Evolutionary conservation across 805 yeast species (phyloP).

Genomic region (Metschnikowia baotianmanensis): DNA sequence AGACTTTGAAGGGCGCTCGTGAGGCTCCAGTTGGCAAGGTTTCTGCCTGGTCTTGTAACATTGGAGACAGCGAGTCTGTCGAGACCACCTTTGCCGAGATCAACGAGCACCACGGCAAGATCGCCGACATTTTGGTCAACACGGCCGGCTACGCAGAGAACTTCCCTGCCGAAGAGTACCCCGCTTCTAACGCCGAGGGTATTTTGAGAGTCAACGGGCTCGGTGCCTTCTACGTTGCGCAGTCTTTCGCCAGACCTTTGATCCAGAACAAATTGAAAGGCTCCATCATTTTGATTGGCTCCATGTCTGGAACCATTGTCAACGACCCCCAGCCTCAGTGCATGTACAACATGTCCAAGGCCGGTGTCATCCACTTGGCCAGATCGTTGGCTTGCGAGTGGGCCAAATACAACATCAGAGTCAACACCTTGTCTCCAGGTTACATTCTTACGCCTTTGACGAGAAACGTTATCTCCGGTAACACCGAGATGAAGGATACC

Average conservation of each 20-base stretch:
- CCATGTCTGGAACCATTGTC: slow-evolving; percentile 76
- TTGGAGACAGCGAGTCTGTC: slow-evolving; percentile 61
- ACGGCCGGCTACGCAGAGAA: slow-evolving; percentile 87
- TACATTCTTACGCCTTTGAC: slow-evolving; percentile 80
- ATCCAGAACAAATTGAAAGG: slow-evolving; percentile 55
- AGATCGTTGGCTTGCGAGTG: slow-evolving; percentile 78
- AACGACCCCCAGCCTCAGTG: slow-evolving; percentile 79
- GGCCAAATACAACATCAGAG: slow-evolving; percentile 74
- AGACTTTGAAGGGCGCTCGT: slow-evolving; percentile 34
- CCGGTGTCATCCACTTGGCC: slow-evolving; percentile 80
- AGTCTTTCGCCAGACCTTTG: slow-evolving; percentile 66
- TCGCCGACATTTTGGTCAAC: slow-evolving; percentile 66
- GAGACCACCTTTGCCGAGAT: slow-evolving; percentile 52
- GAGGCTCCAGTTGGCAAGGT: slow-evolving; percentile 40
- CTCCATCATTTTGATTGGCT: slow-evolving; percentile 68
- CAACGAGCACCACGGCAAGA: slow-evolving; percentile 55
- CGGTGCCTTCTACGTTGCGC: slow-evolving; percentile 75
- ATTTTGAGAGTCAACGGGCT: slow-evolving; percentile 68
- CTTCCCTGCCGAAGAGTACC: slow-evolving; percentile 74
- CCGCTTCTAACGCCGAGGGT: slow-evolving; percentile 64
- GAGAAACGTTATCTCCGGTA: slow-evolving; percentile 61
- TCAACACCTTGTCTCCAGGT: slow-evolving; percentile 77
- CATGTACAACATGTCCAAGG: slow-evolving; percentile 82
- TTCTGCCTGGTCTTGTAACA: slow-evolving; percentile 71
- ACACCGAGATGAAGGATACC: slow-evolving; percentile 59